phyloP scores from a whole-genome alignment of 257 asterid genomes.

The Handroanthus guayacan region DNA sequence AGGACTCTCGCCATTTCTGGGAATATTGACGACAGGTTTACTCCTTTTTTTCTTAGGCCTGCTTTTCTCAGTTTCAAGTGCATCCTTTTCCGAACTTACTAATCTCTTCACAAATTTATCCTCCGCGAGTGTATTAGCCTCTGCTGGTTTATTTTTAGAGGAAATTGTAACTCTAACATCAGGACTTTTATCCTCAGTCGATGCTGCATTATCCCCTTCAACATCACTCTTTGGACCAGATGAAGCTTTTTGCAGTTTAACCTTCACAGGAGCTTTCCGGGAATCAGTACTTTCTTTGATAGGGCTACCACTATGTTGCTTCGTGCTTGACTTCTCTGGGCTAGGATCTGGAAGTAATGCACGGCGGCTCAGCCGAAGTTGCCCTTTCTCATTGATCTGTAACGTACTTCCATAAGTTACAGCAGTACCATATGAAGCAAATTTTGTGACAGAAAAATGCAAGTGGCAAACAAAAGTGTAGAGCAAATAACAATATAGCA shows the following conservation, averaged over 20 bases:
- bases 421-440: neutral
- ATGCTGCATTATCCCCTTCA: slow-evolving; percentile 40
- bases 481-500: slow-evolving; percentile 6
- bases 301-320: slow-evolving; percentile 47
- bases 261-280: slow-evolving; percentile 51
- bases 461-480: neutral
- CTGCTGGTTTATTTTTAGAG: slow-evolving; percentile 36
- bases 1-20: slow-evolving; percentile 55
- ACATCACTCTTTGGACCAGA: slow-evolving; percentile 43
- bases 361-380: slow-evolving; percentile 91
- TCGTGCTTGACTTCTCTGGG: slow-evolving; percentile 55
- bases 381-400: slow-evolving; percentile 96
- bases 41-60: slow-evolving; percentile 49
- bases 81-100: slow-evolving; percentile 53
- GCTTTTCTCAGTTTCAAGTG: slow-evolving; percentile 45
- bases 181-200: slow-evolving; percentile 37
- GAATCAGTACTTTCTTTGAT: slow-evolving; percentile 45
- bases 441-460: neutral
- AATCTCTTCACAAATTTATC: slow-evolving; percentile 56
- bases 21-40: slow-evolving; percentile 43
- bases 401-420: slow-evolving; percentile 22
- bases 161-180: slow-evolving; percentile 27
- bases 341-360: slow-evolving; percentile 83
- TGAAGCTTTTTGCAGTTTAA: slow-evolving; percentile 44
- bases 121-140: slow-evolving; percentile 34